A percentile compares a stretch with the other conserved stretches of the same genome.
Conservation (phyloP, 176 grass and related monocot species). For the Thinopyrum elongatum region DNA sequence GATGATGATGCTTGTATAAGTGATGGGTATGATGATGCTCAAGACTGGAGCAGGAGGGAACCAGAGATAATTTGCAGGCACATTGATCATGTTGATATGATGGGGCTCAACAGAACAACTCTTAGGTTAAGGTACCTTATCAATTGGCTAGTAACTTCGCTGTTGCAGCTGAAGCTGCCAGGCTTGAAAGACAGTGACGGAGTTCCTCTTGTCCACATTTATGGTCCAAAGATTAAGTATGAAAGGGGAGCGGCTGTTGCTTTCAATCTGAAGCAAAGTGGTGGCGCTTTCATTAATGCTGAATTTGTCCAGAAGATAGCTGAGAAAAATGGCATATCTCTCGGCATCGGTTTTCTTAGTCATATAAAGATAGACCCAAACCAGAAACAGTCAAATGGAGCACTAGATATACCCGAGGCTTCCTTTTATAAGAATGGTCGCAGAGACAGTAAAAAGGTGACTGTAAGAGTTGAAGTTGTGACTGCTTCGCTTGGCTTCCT, state of each 20-base stretch:
- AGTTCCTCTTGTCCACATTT: conserved; percentile 73
- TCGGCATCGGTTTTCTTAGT: conserved; percentile 91
- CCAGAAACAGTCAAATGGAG: conserved; percentile 60
- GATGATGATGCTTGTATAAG: conserved; percentile 51
- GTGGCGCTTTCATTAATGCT: conserved; percentile 62
- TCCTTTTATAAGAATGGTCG: conserved; percentile 56
- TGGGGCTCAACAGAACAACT: conserved; percentile 97
- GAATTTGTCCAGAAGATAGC: conserved; percentile 97
- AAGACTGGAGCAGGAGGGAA: conserved; percentile 84
- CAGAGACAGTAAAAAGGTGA: conserved; percentile 66
- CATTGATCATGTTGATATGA: conserved; percentile 94
- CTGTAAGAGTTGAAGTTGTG: conserved; percentile 82
- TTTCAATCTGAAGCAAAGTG: conserved; percentile 89
- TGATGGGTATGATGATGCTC: conserved; percentile 76
- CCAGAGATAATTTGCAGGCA: conserved; percentile 95
- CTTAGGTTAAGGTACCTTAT: conserved; percentile 89
- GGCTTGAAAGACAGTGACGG: conserved; percentile 48
- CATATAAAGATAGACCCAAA: conserved; percentile 75
- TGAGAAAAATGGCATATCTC: conserved; percentile 83
- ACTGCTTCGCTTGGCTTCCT: conserved; percentile 96
- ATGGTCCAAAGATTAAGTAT: conserved; percentile 99
- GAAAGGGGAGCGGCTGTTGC: conserved; percentile 97
- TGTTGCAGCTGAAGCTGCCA: conserved; percentile 78
- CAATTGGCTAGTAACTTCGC: conserved; percentile 94
- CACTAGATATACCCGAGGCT: conserved; percentile 44